These are phyloP conservation scores for Fusarium burgessii DNA, from an alignment of 2,329 filamentous ascomycete species.

Conservation along the genomic window DNA sequence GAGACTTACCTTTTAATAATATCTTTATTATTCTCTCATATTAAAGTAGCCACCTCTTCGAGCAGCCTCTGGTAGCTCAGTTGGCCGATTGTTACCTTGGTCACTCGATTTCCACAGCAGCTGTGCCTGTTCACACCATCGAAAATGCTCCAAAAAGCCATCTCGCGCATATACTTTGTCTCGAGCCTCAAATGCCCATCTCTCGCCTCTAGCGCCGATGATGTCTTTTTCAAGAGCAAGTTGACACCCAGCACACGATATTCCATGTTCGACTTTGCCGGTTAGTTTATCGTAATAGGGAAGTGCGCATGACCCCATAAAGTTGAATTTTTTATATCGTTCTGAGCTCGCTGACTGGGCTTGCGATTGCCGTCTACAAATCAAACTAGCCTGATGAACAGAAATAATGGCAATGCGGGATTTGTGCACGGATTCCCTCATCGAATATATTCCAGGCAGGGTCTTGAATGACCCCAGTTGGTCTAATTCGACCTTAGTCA, in stretches of 20 bases:
- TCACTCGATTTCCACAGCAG: neutral
- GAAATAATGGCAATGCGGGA: neutral
- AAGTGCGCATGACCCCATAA: neutral
- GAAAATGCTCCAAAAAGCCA: neutral
- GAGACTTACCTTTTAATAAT: too few species aligned
- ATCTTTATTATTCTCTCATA: neutral
- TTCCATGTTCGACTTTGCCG: neutral
- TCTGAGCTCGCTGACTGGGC: neutral
- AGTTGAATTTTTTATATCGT: neutral
- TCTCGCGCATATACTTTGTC: neutral
- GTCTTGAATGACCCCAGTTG: neutral
- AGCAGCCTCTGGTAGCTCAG: neutral
- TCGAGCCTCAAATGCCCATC: neutral
- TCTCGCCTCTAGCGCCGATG: neutral
- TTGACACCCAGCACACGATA: neutral
- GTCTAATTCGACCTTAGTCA: neutral
- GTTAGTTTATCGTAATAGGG: neutral
- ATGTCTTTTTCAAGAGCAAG: constrained; percentile 8
- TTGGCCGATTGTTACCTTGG: neutral
- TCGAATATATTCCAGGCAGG: neutral
- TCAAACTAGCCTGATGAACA: neutral
- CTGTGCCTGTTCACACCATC: neutral
- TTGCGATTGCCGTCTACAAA: neutral
- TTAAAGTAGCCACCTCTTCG: neutral
- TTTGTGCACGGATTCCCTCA: neutral